phyloP scores from a whole-genome alignment of 2,329 filamentous ascomycete species.

The Ceratocystis eucalypticola region DNA sequence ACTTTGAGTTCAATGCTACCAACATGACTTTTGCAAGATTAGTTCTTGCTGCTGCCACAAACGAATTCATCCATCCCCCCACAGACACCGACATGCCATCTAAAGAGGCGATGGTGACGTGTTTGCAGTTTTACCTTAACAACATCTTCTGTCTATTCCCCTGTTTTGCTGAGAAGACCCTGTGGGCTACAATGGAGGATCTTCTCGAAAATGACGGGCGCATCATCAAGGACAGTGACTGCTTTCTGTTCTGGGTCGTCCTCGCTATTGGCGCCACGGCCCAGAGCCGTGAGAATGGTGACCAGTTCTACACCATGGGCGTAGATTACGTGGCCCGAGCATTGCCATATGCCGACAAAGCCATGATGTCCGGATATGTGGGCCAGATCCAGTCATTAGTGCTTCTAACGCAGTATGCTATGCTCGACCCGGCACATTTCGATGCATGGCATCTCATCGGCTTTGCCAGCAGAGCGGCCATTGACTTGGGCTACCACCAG shows the following conservation, averaged over 20 bases:
- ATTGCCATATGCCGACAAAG: constrained; percentile 63
- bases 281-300: constrained; percentile 55
- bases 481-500: constrained; percentile 87
- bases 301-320: constrained; percentile 46
- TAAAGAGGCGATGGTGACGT: constrained; percentile 30
- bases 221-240: constrained; percentile 53
- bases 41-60: constrained; percentile 68
- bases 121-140: constrained; percentile 73
- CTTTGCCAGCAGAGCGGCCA: constrained; percentile 71
- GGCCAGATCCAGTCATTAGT: constrained; percentile 78
- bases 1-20: constrained; percentile 77
- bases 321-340: constrained; percentile 48
- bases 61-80: constrained; percentile 54
- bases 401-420: constrained; percentile 75
- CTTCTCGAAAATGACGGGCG: constrained; percentile 59
- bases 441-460: constrained; percentile 91
- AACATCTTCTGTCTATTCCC: constrained; percentile 72
- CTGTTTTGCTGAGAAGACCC: constrained; percentile 63
- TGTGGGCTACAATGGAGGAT: constrained; percentile 67
- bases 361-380: constrained; percentile 72
- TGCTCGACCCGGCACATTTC: constrained; percentile 80
- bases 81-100: constrained; percentile 49
- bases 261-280: constrained; percentile 68
- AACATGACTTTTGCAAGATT: constrained; percentile 89
- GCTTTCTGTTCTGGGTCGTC: constrained; percentile 81